phyloP scores from a whole-genome alignment of 306 rosid genomes.

The Phaseolus lunatus region DNA sequence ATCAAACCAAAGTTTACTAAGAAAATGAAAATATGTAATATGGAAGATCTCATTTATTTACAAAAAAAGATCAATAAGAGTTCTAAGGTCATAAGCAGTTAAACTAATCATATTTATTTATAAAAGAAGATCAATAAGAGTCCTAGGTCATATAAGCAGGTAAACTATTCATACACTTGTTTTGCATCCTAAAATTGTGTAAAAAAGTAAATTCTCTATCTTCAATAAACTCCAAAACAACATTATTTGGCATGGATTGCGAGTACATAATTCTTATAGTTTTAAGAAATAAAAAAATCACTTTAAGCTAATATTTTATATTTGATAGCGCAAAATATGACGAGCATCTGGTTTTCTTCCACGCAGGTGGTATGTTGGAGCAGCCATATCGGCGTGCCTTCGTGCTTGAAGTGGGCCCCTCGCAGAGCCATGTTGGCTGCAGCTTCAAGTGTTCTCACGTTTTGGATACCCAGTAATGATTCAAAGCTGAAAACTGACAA shows the following conservation, averaged over 20 bases:
- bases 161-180: too few relatives aligned
- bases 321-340: conserved; percentile 5
- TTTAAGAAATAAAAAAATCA: neutral
- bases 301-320: neutral
- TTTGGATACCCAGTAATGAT: conserved; percentile 79
- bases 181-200: too few relatives aligned
- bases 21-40: too few relatives aligned
- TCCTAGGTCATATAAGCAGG: too few relatives aligned
- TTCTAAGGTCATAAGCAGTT: too few relatives aligned
- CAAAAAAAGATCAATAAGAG: too few relatives aligned
- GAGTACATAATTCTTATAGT: neutral
- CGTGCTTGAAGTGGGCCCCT: conserved; percentile 96
- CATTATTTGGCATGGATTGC: neutral
- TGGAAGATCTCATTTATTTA: too few relatives aligned
- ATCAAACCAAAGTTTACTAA: too few relatives aligned
- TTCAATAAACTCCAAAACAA: too few relatives aligned
- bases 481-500: conserved; percentile 52
- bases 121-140: too few relatives aligned
- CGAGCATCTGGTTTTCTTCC: conserved; percentile 19
- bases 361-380: conserved; percentile 83
- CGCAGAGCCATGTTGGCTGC: conserved; percentile 92
- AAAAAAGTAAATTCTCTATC: too few relatives aligned
- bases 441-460: conserved; percentile 90
- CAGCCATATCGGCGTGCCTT: conserved; percentile 85
- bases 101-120: too few relatives aligned